A percentile compares a stretch with the other conserved stretches of the same genome.
These are phyloP conservation scores for Auricularia sp. DNA, from an alignment of 768 basidiomycete genomes.

Conservation along the genomic window DNA sequence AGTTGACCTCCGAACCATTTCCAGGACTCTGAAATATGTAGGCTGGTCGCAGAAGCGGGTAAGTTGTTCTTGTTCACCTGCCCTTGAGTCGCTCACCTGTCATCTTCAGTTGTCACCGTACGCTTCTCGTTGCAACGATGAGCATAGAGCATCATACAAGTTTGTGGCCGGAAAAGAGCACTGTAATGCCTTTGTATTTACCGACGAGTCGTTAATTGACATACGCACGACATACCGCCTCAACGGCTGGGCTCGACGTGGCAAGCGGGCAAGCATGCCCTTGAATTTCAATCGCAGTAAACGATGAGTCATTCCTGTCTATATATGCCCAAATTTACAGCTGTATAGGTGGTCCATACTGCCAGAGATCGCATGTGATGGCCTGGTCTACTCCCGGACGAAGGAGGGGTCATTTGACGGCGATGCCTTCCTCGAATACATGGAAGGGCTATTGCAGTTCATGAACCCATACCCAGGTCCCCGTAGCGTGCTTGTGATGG, in stretches of 20 bases:
- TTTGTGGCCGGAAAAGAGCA: background rate
- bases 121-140: background rate
- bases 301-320: background rate
- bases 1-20: background rate
- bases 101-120: background rate
- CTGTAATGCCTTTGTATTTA: background rate
- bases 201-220: background rate
- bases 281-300: background rate
- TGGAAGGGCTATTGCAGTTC: conserved; percentile 5
- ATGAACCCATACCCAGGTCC: conserved; percentile 12
- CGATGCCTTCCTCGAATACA: conserved; percentile 13
- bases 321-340: background rate
- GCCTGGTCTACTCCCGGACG: conserved; percentile 14
- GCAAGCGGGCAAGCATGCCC: background rate
- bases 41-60: background rate
- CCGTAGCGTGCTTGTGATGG: conserved; percentile 18
- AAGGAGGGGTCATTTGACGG: conserved; percentile 17
- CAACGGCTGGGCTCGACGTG: background rate
- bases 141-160: background rate
- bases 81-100: background rate
- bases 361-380: conserved; percentile 12
- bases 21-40: background rate
- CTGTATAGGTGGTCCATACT: conserved; percentile 14
- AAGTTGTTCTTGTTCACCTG: background rate
- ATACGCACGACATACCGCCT: background rate